Conservation (phyloP, 495 filamentous ascomycete genomes). For the Aspergillus mulundensis region DNA sequence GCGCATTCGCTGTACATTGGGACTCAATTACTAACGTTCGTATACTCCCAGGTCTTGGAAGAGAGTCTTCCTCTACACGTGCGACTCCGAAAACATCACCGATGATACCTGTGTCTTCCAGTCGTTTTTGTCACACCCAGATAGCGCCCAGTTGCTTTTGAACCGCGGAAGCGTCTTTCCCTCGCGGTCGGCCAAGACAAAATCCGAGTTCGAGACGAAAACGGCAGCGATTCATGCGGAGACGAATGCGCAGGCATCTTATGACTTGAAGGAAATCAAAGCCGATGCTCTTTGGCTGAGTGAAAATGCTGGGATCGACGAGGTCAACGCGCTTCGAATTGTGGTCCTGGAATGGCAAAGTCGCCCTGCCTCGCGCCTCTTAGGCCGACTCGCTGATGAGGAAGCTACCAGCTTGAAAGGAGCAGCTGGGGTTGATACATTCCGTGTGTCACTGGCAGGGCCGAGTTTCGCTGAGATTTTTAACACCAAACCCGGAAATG, state of each 20-base stretch:
- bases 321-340: conserved; percentile 77
- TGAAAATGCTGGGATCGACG: conserved; percentile 68
- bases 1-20: conserved; percentile 18
- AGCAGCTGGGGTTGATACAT: conserved; percentile 56
- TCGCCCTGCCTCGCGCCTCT: conserved; percentile 60
- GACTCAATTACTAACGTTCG: conserved; percentile 14
- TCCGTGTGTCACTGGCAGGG: conserved; percentile 46
- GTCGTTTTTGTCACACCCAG: conserved; percentile 63
- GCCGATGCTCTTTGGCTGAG: conserved; percentile 83
- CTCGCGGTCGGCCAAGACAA: conserved; percentile 54
- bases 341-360: conserved; percentile 80
- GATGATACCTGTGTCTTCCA: conserved; percentile 48
- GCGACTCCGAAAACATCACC: conserved; percentile 45
- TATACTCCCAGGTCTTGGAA: conserved; percentile 64
- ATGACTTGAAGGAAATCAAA: conserved; percentile 78
- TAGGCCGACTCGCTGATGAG: conserved; percentile 61
- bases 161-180: conserved; percentile 61
- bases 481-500: conserved; percentile 28
- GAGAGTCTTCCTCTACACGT: conserved; percentile 61
- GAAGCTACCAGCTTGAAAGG: conserved; percentile 64
- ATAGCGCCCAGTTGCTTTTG: conserved; percentile 62
- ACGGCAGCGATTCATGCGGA: conserved; percentile 88
- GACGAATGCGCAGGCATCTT: conserved; percentile 60
- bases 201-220: conserved; percentile 74
- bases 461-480: conserved; percentile 38